Evolutionary conservation across 2,329 filamentous ascomycete genomes (phyloP), one percentile per base, ranked within the genome.

Genomic region (Xylaria sp.): DNA sequence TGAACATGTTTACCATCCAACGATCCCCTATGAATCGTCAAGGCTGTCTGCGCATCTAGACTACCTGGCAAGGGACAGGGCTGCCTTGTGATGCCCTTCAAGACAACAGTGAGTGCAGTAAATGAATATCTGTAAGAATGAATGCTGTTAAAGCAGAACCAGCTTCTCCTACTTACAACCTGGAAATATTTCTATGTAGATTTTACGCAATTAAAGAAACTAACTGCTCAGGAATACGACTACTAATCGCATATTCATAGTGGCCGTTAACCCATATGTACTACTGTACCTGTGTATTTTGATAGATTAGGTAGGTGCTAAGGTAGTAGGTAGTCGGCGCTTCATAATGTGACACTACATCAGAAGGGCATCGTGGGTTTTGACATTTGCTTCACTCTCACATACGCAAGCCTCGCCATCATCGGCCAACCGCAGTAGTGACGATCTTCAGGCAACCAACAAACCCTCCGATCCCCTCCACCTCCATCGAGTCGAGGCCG

Each of bases 401-500:
- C 66, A 61, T 63, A 25, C 38, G 62, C 61, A 50, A 20, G 45
- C 51, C 22, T 65, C 31, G 49, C 36, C 59, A 66, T 39, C 29
- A 2, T 36, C 53, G 36, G 13, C 36, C 42, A 39, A 47, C 51
- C 36, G 65, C 39, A 31, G 57, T 36, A 51, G 42, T 56, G 17
- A 47, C 56, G 31, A 63, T 62, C 33, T 15, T 33, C 53, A 57
- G 38, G 39, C 59, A 65, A 10, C 36, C n/a, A n/a, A n/a, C n/a
- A n/a, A n/a, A n/a, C n/a, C n/a, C 36, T n/a, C 36, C 42, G 15
- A 33, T n/a, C 15, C 53, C 9, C 5, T 45, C 39, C 39, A 22
- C 47, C 29, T 13, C 9, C 38, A 51, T 55, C 51, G 5, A 61
- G 20, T 50, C 33, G 0, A 49, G 11, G 27, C 49, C 17, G 42